Percentiles rank a stretch among this genome's conserved stretches.
Evolutionary conservation across 2,329 filamentous ascomycete genomes (phyloP).

Genomic region (Xylariaceae sp.): DNA sequence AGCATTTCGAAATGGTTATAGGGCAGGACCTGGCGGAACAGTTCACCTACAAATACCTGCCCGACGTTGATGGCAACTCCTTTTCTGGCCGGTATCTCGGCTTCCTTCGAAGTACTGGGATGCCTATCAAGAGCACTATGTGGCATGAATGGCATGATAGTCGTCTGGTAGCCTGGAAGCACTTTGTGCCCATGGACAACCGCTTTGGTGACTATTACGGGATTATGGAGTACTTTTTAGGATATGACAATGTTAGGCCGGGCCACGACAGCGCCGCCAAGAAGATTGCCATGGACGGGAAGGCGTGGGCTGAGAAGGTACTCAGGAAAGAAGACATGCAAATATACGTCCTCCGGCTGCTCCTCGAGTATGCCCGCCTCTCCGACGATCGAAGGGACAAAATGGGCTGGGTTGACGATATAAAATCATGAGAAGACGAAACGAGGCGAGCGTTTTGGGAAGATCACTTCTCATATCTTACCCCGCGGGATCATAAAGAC

Average conservation of each 20-base stretch:
- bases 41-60: constrained; percentile 71
- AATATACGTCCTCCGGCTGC: constrained; percentile 70
- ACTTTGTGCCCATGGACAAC: constrained; percentile 82
- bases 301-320: constrained; percentile 72
- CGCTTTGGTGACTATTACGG: constrained; percentile 75
- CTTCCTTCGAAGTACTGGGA: constrained; percentile 71
- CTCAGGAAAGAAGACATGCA: constrained; percentile 76
- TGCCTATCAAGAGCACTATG: constrained; percentile 79
- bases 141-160: constrained; percentile 84
- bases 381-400: constrained; percentile 57
- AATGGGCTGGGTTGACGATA: constrained; percentile 63
- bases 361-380: constrained; percentile 68
- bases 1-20: constrained; percentile 50
- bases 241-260: constrained; percentile 53
- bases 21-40: constrained; percentile 57
- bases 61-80: constrained; percentile 78
- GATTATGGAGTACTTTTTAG: constrained; percentile 77
- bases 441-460: not conserved
- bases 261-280: constrained; percentile 65
- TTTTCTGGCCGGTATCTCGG: constrained; percentile 73
- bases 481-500: not conserved
- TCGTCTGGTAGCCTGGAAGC: constrained; percentile 76
- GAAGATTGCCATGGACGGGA: constrained; percentile 69
- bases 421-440: constrained; percentile 41
- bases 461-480: not conserved